A percentile compares a stretch with the other conserved stretches of the same genome.
phyloP scores from a whole-genome alignment of 1,139 yeast species.

The Debaryomyces nepalensis region DNA sequence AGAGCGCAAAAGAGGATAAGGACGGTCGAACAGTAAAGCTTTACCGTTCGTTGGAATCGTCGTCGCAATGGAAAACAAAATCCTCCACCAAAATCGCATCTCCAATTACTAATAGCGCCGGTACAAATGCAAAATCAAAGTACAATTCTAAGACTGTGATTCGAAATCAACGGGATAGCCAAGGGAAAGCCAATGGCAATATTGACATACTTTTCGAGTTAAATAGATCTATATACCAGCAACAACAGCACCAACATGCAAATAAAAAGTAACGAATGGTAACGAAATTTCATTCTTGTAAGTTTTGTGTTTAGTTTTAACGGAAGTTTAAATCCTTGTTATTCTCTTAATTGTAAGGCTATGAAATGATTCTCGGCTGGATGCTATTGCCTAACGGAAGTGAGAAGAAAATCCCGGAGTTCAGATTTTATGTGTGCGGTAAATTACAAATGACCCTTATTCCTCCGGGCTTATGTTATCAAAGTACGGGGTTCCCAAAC shows the following conservation, averaged over 20 bases:
- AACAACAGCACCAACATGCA: slow-evolving; percentile 6
- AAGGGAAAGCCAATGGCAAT: slow-evolving; percentile 13
- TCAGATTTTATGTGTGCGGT: slow-evolving; percentile 11
- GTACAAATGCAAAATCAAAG: slow-evolving; percentile 9
- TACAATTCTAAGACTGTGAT: slow-evolving; percentile 21
- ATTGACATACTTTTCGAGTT: slow-evolving; percentile 27
- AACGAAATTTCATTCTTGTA: no score
- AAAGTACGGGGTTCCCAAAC: slow-evolving; percentile 15
- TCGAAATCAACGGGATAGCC: slow-evolving; percentile 15
- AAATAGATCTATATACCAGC: slow-evolving; percentile 26
- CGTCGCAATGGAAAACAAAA: slow-evolving; percentile 30
- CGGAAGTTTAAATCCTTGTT: neutral
- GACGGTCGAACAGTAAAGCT: slow-evolving; percentile 23
- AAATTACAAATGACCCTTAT: slow-evolving; percentile 13
- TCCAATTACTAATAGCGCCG: neutral
- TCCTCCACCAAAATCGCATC: slow-evolving; percentile 13
- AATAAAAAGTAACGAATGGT: neutral
- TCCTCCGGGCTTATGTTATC: slow-evolving; percentile 14
- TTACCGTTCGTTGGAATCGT: slow-evolving; percentile 27
- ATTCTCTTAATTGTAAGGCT: no score
- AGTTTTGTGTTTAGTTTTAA: no score
- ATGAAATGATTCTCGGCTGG: no score
- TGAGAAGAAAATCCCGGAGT: slow-evolving; percentile 3
- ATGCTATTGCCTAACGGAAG: neutral
- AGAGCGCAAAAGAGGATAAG: slow-evolving; percentile 24